Base-by-base conservation (phyloP, 306 rosid genomes). In the Pyrus bretschneideri region DNA sequence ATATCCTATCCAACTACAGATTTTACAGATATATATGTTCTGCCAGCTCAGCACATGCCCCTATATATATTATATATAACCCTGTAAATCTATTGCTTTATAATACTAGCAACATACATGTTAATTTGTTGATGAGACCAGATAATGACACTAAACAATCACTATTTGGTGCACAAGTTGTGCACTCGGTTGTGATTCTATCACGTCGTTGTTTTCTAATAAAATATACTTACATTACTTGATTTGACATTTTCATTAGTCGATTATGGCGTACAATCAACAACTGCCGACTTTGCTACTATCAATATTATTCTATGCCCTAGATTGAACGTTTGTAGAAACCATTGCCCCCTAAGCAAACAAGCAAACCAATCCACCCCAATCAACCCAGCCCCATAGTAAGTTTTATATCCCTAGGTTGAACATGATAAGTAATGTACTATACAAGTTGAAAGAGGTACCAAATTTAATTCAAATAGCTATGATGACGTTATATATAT, bases 1-100 rank as follows among this genome's bases (percentile, higher is more conserved):
- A 11, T 38, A 66, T 87, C 86, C 82, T 59, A 54, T 85, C 83
- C 89, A 79, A 69, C 83, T 62, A 62, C 62, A 76, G 49, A 78
- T 75, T 15, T 6, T 31, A 31, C 69, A 17, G 35, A 67, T 38
- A n/a, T 61, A 60, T 69, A 51, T 21, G 45, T 10, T 66, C 70
- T 66, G 70, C 70, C 70, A 66, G 27, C 70, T 35, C 21, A 33
- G 25, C 70, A 66, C 25, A 29, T 7, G 42, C 42, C 18, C 23
- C 25, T 1, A 29, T 11, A 35, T 4, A 21, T 35, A 65, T 65
- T 14, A 25, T 11, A 0, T 25, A 1, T 4, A 19, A 12, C 25
- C 70, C 3, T 4, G 65, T 79, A 76, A 63, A 81, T 38, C 29
- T 49, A 5, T 70, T 88, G 78, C 71, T 66, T 81, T 74, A 67